These are phyloP conservation scores for Vanrija sp. DNA, from an alignment of 1,284 basidiomycete genomes.

Conservation along the genomic window DNA sequence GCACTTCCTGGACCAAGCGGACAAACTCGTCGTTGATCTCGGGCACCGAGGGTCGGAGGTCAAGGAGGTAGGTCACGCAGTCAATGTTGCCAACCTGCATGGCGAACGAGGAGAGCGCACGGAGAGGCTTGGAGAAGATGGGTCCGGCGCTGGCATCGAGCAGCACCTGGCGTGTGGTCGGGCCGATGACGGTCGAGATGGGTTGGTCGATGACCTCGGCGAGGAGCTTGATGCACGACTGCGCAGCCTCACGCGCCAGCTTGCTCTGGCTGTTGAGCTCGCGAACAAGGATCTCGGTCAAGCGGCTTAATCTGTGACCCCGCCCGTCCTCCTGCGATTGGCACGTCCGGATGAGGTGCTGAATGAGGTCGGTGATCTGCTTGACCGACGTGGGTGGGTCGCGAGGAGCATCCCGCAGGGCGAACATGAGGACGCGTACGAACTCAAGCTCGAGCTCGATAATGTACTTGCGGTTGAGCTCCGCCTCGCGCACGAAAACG, in stretches of 20 bases:
- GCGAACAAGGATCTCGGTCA: constrained; percentile 81
- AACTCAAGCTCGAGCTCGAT: constrained; percentile 86
- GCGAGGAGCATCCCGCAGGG: constrained; percentile 90
- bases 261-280: constrained; percentile 86
- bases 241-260: constrained; percentile 78
- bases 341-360: constrained; percentile 70
- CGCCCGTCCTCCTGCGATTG: constrained; percentile 51
- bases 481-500: constrained; percentile 67
- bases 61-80: constrained; percentile 88
- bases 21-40: constrained; percentile 90
- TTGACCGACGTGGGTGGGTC: constrained; percentile 81
- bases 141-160: constrained; percentile 58
- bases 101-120: constrained; percentile 89
- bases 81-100: constrained; percentile 99
- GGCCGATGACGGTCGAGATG: constrained; percentile 67
- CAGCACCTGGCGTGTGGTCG: constrained; percentile 82
- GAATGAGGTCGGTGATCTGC: constrained; percentile 73
- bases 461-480: constrained; percentile 75
- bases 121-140: constrained; percentile 94
- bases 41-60: constrained; percentile 75
- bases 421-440: constrained; percentile 83
- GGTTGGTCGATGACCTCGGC: constrained; percentile 70
- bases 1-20: constrained; percentile 86
- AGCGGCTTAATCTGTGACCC: constrained; percentile 46
- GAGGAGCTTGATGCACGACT: constrained; percentile 75